phyloP scores from a whole-genome alignment of 2,329 filamentous ascomycete genomes.

The Fusarium sp. region DNA sequence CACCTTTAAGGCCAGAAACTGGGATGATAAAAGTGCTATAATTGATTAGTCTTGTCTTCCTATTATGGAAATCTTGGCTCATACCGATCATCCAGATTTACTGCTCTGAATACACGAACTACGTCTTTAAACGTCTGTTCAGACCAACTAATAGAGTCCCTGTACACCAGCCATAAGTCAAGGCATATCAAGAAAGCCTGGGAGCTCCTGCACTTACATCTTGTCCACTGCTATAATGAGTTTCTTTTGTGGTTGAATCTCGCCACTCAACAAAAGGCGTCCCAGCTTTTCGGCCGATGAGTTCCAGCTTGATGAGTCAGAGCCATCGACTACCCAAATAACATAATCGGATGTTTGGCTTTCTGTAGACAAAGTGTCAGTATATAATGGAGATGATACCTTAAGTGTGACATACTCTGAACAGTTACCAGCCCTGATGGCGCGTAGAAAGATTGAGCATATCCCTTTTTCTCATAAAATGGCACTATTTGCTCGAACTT shows the following conservation, averaged over 20 bases:
- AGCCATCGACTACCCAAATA: neutral
- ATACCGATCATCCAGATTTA: neutral
- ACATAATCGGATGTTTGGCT: neutral
- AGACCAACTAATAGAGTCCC: neutral
- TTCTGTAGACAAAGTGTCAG: neutral
- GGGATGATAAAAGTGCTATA: neutral
- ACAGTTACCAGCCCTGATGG: neutral
- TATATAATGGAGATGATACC: neutral
- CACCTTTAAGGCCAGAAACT: neutral
- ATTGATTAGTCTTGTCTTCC: neutral
- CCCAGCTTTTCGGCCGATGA: neutral
- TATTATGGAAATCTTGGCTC: neutral
- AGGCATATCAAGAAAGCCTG: neutral
- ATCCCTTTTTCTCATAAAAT: neutral
- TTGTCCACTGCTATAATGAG: neutral
- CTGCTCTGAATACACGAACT: neutral
- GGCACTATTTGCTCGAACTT: neutral
- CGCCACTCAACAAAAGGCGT: neutral
- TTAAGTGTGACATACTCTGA: neutral
- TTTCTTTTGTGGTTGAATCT: neutral
- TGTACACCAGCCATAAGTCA: neutral
- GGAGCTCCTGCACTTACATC: neutral
- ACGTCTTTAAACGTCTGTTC: neutral
- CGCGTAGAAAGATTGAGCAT: neutral
- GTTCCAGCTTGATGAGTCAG: neutral